A percentile compares a stretch with the other conserved stretches of the same genome.
Conservation (phyloP, 1,284 basidiomycete species). For the Trametes polyzona region DNA sequence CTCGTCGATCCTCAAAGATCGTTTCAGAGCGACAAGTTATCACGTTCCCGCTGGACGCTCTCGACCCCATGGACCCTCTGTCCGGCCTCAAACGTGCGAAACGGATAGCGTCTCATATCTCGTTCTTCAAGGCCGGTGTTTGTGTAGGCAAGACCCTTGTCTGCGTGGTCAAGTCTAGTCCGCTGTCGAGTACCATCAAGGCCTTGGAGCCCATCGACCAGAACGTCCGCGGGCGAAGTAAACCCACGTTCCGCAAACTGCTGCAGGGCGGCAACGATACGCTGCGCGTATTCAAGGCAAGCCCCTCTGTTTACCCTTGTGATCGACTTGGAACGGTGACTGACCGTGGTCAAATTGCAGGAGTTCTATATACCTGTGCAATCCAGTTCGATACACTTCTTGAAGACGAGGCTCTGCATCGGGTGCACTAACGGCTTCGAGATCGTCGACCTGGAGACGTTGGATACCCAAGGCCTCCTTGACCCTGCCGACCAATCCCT, state of each 20-base stretch:
- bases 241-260: constrained; percentile 94
- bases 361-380: constrained; percentile 99
- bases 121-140: constrained; percentile 96
- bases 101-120: constrained; percentile 94
- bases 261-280: constrained; percentile 95
- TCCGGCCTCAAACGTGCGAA: constrained; percentile 93
- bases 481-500: constrained; percentile 92
- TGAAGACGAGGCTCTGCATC: constrained; percentile 97
- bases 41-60: constrained; percentile 93
- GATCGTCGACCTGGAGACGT: constrained; percentile 96
- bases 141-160: constrained; percentile 95
- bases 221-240: constrained; percentile 79
- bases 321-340: neutral
- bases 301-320: constrained; percentile 29
- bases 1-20: constrained; percentile 3
- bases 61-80: constrained; percentile 90
- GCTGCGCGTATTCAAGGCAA: constrained; percentile 89
- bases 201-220: constrained; percentile 96
- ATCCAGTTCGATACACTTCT: constrained; percentile 95
- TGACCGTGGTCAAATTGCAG: constrained; percentile 43
- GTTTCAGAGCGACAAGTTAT: constrained; percentile 87
- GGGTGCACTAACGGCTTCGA: constrained; percentile 99
- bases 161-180: constrained; percentile 96
- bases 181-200: constrained; percentile 97
- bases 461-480: constrained; percentile 95